A percentile compares a stretch with the other conserved stretches of the same genome.
Conservation (phyloP, 2,329 filamentous ascomycete species). For the Fusarium aywerte region DNA sequence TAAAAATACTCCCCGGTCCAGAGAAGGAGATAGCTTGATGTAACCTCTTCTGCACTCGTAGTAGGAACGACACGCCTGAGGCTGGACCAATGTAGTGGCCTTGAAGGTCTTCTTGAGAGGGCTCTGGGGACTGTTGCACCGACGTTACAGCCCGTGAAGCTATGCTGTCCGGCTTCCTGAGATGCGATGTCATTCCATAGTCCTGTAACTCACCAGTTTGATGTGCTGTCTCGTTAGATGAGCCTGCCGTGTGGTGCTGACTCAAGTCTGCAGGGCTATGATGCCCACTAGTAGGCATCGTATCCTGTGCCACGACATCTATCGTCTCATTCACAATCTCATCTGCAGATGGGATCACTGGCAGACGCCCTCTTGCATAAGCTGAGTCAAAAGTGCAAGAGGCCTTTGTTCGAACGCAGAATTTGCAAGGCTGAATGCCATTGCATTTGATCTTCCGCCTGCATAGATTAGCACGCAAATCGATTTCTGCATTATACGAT, state of each 20-base stretch:
- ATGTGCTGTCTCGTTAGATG: neutral
- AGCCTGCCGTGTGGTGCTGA: constrained; percentile 12
- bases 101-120: constrained; percentile 47
- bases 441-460: constrained; percentile 45
- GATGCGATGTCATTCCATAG: constrained; percentile 21
- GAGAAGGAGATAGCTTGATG: constrained; percentile 44
- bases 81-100: constrained; percentile 50
- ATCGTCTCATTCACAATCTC: constrained; percentile 11
- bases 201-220: constrained; percentile 8
- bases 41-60: constrained; percentile 48
- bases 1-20: constrained; percentile 54
- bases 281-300: neutral
- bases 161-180: neutral
- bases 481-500: neutral
- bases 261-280: constrained; percentile 9
- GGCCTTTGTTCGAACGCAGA: constrained; percentile 35
- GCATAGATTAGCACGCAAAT: constrained; percentile 16
- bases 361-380: constrained; percentile 42
- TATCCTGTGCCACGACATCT: constrained; percentile 8
- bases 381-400: constrained; percentile 43
- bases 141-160: constrained; percentile 21
- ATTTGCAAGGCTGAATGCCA: constrained; percentile 43
- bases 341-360: constrained; percentile 34
- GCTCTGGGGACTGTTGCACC: constrained; percentile 46
- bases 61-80: constrained; percentile 48